Conservation (phyloP, 1,139 yeast species). For the Geotrichum klebahnii region DNA sequence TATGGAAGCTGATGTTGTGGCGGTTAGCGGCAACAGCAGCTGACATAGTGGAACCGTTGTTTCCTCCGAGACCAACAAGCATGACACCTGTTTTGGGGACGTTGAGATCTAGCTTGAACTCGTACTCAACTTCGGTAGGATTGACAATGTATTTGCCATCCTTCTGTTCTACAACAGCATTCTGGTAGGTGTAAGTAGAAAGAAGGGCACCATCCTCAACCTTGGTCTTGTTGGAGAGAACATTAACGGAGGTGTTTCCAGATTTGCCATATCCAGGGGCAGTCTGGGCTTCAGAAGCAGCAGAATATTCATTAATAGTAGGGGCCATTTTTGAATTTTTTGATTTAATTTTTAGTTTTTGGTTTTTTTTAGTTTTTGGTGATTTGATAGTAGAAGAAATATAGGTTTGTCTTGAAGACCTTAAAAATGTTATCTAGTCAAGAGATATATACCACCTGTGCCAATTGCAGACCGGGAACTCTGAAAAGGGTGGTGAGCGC, state of each 20-base stretch:
- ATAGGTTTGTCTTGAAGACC: too few species aligned
- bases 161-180: slow-evolving; percentile 54
- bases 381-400: slow-evolving; percentile 17
- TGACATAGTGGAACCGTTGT: slow-evolving; percentile 88
- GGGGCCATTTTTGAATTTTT: slow-evolving; percentile 37
- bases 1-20: slow-evolving; percentile 70
- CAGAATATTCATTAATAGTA: slow-evolving; percentile 31
- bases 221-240: slow-evolving; percentile 57
- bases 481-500: slow-evolving; percentile 40
- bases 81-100: slow-evolving; percentile 84
- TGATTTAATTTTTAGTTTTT: slow-evolving; percentile 14
- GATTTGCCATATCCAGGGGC: slow-evolving; percentile 39
- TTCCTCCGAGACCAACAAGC: slow-evolving; percentile 95
- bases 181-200: slow-evolving; percentile 70
- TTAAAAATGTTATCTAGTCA: slow-evolving; percentile 11
- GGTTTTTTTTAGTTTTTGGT: slow-evolving; percentile 6
- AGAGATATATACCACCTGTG: slow-evolving; percentile 36
- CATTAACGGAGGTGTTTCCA: slow-evolving; percentile 49
- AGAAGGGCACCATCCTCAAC: slow-evolving; percentile 57
- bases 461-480: slow-evolving; percentile 37
- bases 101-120: slow-evolving; percentile 77
- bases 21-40: slow-evolving; percentile 86
- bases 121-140: slow-evolving; percentile 69
- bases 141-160: slow-evolving; percentile 62
- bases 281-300: slow-evolving; percentile 33